Evolutionary conservation across 2,329 filamentous ascomycete genomes (phyloP), one percentile per base, ranked within the genome.

Genomic region (Monosporascus sp.): DNA sequence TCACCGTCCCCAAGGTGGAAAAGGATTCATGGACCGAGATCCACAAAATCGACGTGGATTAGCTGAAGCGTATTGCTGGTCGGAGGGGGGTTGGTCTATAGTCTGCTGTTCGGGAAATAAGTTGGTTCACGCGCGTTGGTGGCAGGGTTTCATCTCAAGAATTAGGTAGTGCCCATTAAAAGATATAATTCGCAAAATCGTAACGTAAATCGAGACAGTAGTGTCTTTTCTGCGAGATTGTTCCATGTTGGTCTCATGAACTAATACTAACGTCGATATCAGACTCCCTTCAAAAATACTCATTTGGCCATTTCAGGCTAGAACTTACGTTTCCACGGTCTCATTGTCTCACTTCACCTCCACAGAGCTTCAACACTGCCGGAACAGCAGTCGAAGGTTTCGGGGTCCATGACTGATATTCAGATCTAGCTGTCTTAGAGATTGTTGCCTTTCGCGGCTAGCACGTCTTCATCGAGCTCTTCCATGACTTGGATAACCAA

Each of bases 401-500:
- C 31, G 31, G 31, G 11, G 5, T 22, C 11, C 11, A 35, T 35
- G 31, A 5, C 31, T 14, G 31, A 35, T 35, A 35, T 35, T 35
- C 31, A 35, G 14, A 35, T 14, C 9, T 35, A 2, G 31, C 11
- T 38, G 11, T 37, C 22, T 56, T 38, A 60, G 50, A 48, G 43
- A 28, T 53, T 22, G 28, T 41, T 54, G 17, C 56, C 63, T 62
- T 53, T 62, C 2, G 58, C 44, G 58, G 79, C 81, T 40, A 96
- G 68, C 2, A 94, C 87, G 74, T 97, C 92, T 26, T 86, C 82
- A 71, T 97, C 93, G 63, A 97, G 72, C 68, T 95, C 88, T 70
- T 89, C 85, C 88, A 97, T 96, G 17, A 96, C 88, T 51, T 91
- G 89, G 43, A 97, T 70, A 1, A 97, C 87, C 5, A 97, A 84